Evolutionary conservation across 805 yeast genomes (phyloP).

Genomic region (Wickerhamomyces bovis): DNA sequence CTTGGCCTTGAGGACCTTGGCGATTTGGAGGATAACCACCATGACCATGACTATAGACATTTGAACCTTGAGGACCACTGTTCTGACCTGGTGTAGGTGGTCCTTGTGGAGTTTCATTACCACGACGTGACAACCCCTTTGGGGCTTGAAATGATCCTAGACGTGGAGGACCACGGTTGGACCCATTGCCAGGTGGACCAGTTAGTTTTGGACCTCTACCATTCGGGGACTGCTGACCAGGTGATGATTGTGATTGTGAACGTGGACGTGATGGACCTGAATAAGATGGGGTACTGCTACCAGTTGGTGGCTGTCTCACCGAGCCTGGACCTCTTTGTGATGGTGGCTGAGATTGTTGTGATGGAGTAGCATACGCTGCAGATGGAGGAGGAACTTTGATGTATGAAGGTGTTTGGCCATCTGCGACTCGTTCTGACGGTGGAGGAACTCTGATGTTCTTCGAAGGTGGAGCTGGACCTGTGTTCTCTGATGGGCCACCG

Average conservation of each 20-base stretch:
- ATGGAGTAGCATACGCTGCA: background rate
- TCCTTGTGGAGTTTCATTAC: background rate
- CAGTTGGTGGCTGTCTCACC: background rate
- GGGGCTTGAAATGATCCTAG: constrained; percentile 1
- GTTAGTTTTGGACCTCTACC: background rate
- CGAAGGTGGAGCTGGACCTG: background rate
- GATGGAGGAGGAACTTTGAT: background rate
- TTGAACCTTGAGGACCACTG: background rate
- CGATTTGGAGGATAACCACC: background rate
- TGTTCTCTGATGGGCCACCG: background rate
- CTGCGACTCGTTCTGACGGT: background rate
- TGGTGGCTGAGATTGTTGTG: background rate
- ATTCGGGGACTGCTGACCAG: background rate
- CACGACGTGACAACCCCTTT: background rate
- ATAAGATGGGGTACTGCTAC: background rate
- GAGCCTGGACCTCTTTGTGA: background rate
- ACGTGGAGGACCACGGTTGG: background rate
- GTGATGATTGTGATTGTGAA: too few relatives aligned
- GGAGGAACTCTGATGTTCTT: background rate
- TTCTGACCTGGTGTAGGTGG: background rate
- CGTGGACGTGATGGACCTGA: too few relatives aligned
- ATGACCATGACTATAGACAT: background rate
- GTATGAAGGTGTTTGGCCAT: background rate
- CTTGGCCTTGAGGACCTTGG: background rate
- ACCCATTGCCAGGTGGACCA: background rate